Base-by-base conservation (phyloP, 768 basidiomycete species). In the Hypholoma fasciculare region DNA sequence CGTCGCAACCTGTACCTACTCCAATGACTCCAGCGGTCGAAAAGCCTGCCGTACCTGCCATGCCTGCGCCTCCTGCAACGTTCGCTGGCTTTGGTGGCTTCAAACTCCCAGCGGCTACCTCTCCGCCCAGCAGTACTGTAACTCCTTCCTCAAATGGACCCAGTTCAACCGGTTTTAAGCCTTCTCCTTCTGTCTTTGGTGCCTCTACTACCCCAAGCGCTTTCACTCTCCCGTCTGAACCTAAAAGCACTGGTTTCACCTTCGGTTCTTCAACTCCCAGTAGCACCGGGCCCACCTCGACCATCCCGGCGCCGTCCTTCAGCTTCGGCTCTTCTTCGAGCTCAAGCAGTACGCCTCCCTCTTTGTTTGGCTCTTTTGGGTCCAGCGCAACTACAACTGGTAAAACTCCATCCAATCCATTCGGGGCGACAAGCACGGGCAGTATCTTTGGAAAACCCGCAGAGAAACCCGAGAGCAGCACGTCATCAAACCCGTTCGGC, bases 21-120 rank as follows among this genome's bases (percentile, higher is more conserved):
- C 20, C 43, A n/a, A 37, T 52, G n/a, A 17, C 56, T 11, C n/a
- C 27, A 4, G 20, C 39, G 8, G 39, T 11, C 43, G 36, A 20
- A 16, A 54, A 36, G 47, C 17, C 54, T 36, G 17, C 52, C 20
- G 49, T 34, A 5, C 30, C 30, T 34, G 30, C 54, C 3, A 59
- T 61, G 59, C 64, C 63, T 17, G 52, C 63, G 4, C 67, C 68
- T 23, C 69, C 73, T 11, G 30, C 63, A 1, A 56, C 68, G 52
- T 82, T 80, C 54, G 19, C 69, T 42, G 73, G 73, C 7, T 74
- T 79, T 55, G 62, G 50, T 40, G 51, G 48, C 7, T 54, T 57
- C 13, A 61, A 60, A 58, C 13, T 30, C 30, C 38, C 54, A 19
- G 3, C 55, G 11, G 27, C 59, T 9, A 17, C 54, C 12, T 47